Evolutionary conservation across 1,284 basidiomycete species (phyloP).

Genomic region (Cutaneotrichosporon sp.): DNA sequence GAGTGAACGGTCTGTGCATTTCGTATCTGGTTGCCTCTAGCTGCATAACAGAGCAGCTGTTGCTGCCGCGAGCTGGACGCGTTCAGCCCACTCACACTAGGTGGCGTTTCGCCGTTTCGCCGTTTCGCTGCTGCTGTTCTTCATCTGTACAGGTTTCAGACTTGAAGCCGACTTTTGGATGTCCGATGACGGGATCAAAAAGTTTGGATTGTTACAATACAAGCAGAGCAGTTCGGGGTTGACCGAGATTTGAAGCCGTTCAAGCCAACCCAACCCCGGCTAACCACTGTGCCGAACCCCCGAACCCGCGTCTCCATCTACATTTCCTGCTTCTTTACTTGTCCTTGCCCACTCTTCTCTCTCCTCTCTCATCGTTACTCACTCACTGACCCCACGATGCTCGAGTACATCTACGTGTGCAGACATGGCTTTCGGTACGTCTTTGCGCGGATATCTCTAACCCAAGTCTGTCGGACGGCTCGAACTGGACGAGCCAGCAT

Average conservation of each 20-base stretch:
- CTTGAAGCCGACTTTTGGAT: not conserved
- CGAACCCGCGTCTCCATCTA: not conserved
- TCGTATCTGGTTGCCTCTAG: not conserved
- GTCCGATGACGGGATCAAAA: not conserved
- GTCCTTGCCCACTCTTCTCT: not conserved
- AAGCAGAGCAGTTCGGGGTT: too few species aligned
- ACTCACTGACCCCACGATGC: slow-evolving; percentile 33
- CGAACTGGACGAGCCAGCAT: slow-evolving; percentile 19
- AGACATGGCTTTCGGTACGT: slow-evolving; percentile 54
- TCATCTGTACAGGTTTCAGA: too few species aligned
- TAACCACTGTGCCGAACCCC: not conserved
- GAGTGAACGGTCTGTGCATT: not conserved
- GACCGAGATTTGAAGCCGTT: not conserved
- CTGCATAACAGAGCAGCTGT: not conserved
- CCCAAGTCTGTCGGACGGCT: slow-evolving; percentile 18
- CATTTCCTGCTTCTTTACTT: not conserved
- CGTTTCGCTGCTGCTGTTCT: not conserved
- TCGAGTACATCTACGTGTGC: slow-evolving; percentile 57
- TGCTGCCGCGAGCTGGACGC: not conserved
- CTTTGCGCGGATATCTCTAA: not conserved
- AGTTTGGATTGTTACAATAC: not conserved
- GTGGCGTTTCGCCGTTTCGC: not conserved
- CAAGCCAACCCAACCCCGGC: not conserved
- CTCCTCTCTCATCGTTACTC: not conserved
- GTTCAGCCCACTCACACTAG: not conserved